Evolutionary conservation across 768 basidiomycete species (phyloP).

Genomic region (Exsudoporus frostii): DNA sequence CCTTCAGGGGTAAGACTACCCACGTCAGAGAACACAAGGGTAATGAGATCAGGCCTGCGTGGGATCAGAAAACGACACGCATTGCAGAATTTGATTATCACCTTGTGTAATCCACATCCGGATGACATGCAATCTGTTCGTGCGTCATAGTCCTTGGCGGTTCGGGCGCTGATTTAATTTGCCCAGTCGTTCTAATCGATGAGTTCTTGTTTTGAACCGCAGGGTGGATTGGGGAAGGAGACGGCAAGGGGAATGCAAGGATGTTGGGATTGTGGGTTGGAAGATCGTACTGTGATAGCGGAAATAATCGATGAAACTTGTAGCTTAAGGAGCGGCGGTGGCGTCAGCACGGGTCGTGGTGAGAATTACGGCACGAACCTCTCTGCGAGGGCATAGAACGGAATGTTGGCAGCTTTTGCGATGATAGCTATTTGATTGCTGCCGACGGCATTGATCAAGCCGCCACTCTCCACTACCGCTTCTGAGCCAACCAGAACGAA

Average conservation of each 20-base stretch:
- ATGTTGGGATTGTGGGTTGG: constrained; percentile 76
- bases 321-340: constrained; percentile 52
- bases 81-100: constrained; percentile 30
- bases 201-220: constrained; percentile 1
- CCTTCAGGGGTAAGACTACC: constrained; percentile 91
- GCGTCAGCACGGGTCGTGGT: constrained; percentile 18
- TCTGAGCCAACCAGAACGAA: constrained; percentile 96
- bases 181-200: constrained; percentile 1
- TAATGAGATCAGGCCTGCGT: constrained; percentile 83
- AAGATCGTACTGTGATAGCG: constrained; percentile 86
- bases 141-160: constrained; percentile 54
- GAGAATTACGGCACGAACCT: constrained; percentile 48
- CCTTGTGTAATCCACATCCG: constrained; percentile 94
- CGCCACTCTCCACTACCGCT: constrained; percentile 96
- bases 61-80: constrained; percentile 23
- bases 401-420: constrained; percentile 90
- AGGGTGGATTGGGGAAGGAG: constrained; percentile 9
- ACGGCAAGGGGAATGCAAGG: constrained; percentile 59
- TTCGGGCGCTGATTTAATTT: constrained; percentile 3
- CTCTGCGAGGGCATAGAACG: constrained; percentile 94
- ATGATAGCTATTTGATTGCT: constrained; percentile 97
- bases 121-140: constrained; percentile 79
- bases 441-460: constrained; percentile 88
- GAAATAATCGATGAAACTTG: constrained; percentile 96
- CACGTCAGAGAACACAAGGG: constrained; percentile 91